Base-by-base conservation (phyloP, 257 asterid genomes). In the Forsythia suspensa region DNA sequence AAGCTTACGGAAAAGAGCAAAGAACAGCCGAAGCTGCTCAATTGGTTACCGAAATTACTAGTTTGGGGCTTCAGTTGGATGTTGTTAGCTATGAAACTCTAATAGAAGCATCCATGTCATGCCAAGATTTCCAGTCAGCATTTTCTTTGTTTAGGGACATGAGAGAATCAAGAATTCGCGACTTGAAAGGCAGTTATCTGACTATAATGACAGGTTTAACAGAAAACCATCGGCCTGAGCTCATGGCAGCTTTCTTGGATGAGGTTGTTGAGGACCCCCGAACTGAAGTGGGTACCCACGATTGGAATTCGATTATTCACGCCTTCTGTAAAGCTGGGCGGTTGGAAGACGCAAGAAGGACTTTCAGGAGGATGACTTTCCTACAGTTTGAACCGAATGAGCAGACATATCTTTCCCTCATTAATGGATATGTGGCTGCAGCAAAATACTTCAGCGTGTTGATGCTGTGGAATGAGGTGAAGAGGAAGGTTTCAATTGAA, bases 201-300 rank as follows among this genome's bases (percentile, higher is more conserved):
- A 94, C 98, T 3, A 91, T 96, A 84, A 92, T 96, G 97, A 96
- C 98, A 2, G 99, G 99, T 39, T 85, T 96, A 79, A 96, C 97
- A 4, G 99, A 94, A 77, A 92, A 91, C 67, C 99, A 91, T 77
- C 87, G 99, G 55, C 98, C 99, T 40, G 99, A 96, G 74, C 91
- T 96, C 74, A 94, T 96, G 98, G 96, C 98, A 0, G 90, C 92
- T 21, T 91, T 94, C 82, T 77, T 96, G 84, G 97, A 96, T 52
- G 97, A 94, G 71, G 87, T 91, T 18, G 97, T 92, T n/a, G 92
- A 85, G 81, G 99, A 96, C 80, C 99, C 96, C 24, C 86, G 97
- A 66, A 76, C 91, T 15, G 91, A 88, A 77, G 82, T 96, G 6
- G 96, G 97, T 15, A 90, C 94, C 20, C 99, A 96, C 46, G 99